A percentile compares a stretch with the other conserved stretches of the same genome.
Evolutionary conservation across 2,329 filamentous ascomycete species (phyloP).

Genomic region (Sarocladium oryzae): DNA sequence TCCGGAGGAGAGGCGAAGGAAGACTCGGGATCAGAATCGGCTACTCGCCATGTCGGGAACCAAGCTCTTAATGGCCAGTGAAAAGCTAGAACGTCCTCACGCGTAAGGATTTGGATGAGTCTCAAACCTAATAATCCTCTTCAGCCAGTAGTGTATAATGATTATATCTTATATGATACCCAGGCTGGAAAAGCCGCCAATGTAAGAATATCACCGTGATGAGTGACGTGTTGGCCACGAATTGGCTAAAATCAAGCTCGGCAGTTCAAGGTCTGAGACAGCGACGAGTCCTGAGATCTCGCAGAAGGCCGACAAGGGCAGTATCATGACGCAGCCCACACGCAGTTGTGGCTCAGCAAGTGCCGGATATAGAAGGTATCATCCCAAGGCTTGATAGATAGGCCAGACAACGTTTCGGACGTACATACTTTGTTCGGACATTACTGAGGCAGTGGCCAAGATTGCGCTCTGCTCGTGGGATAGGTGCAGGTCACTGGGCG

Average conservation of each 20-base stretch:
- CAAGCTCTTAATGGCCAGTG: neutral
- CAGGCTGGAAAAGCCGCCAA: neutral
- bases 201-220: neutral
- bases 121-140: neutral
- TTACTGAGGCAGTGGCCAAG: no score
- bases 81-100: neutral
- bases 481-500: no score
- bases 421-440: no score
- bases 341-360: no score
- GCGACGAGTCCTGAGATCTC: neutral
- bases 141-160: slow-evolving; percentile 6
- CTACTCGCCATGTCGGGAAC: no score
- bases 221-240: neutral
- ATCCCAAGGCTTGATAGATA: no score
- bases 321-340: neutral
- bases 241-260: neutral
- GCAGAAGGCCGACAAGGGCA: neutral
- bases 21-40: no score
- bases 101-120: neutral
- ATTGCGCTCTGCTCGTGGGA: no score
- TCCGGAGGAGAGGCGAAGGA: neutral
- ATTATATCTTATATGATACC: neutral
- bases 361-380: no score
- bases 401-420: no score
- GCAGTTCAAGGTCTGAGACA: neutral